phyloP scores from a whole-genome alignment of 1,284 basidiomycete species.

The Crucibulum parvulum region DNA sequence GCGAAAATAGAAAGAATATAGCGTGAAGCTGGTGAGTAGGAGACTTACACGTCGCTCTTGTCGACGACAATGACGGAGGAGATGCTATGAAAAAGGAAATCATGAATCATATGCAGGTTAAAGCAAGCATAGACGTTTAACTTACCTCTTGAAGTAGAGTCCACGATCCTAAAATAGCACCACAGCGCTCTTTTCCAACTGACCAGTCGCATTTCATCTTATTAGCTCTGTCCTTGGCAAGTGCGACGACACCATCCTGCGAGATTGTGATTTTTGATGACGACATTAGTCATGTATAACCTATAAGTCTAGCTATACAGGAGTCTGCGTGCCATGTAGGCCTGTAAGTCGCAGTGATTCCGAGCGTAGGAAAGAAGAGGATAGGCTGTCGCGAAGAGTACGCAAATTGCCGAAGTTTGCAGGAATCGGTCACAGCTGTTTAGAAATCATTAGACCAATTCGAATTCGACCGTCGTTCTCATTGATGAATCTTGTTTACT shows the following conservation, averaged over 20 bases:
- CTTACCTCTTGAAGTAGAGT: not conserved
- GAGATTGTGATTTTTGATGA: not conserved
- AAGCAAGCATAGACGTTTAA: not conserved
- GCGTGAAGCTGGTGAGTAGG: no score
- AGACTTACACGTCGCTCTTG: not conserved
- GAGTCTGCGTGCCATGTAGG: not conserved
- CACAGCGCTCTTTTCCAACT: not conserved
- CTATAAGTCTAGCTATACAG: no score
- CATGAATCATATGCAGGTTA: not conserved
- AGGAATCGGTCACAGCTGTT: no score
- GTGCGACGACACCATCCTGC: not conserved
- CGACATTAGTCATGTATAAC: not conserved
- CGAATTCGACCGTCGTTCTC: no score
- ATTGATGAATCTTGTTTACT: no score
- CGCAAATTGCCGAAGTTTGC: no score
- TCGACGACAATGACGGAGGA: not conserved
- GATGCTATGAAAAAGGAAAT: not conserved
- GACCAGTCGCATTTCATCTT: constrained; percentile 2
- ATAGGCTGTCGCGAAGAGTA: no score
- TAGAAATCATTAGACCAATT: no score
- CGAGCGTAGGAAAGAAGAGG: not conserved
- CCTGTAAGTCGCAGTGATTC: not conserved
- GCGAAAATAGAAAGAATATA: not conserved
- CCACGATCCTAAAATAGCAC: not conserved
- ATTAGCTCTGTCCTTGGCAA: not conserved